Conservation (phyloP, 108 stramenopile genomes). For the Schizochytrium sp. region DNA sequence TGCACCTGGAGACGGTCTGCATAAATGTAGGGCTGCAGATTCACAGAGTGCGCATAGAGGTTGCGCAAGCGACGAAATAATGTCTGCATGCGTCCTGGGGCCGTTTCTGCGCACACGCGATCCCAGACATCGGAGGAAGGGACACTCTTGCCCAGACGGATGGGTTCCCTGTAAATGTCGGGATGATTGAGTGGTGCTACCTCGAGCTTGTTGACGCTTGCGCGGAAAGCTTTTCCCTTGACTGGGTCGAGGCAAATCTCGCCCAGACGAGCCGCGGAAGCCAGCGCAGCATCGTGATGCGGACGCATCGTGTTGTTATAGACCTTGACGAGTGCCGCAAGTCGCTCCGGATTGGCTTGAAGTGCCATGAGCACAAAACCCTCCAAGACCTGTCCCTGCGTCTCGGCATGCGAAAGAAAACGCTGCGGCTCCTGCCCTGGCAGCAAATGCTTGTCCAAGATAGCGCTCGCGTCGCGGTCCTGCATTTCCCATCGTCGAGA, state of each 20-base stretch:
- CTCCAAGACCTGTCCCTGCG: not conserved
- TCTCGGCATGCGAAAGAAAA: not conserved
- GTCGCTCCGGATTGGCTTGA: not conserved
- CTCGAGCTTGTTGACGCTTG: not conserved
- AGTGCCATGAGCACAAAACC: constrained; percentile 13
- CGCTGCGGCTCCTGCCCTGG: not conserved
- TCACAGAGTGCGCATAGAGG: not conserved
- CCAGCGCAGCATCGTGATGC: not conserved
- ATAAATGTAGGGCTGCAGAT: not conserved
- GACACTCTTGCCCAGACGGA: not conserved
- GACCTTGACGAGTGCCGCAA: not conserved
- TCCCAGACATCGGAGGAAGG: not conserved
- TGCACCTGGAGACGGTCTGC: not conserved
- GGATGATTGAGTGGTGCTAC: not conserved
- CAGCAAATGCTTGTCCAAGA: not conserved
- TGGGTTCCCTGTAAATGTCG: not conserved
- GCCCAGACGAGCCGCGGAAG: not conserved
- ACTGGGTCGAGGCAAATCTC: not conserved
- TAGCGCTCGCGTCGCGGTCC: not conserved
- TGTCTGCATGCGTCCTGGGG: not conserved
- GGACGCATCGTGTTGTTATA: not conserved
- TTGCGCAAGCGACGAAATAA: not conserved
- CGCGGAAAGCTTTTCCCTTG: not conserved
- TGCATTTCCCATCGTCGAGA: not conserved
- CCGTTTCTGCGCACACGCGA: not conserved